Evolutionary conservation across 768 basidiomycete genomes (phyloP).

Genomic region (Xerocomus potaroensis): DNA sequence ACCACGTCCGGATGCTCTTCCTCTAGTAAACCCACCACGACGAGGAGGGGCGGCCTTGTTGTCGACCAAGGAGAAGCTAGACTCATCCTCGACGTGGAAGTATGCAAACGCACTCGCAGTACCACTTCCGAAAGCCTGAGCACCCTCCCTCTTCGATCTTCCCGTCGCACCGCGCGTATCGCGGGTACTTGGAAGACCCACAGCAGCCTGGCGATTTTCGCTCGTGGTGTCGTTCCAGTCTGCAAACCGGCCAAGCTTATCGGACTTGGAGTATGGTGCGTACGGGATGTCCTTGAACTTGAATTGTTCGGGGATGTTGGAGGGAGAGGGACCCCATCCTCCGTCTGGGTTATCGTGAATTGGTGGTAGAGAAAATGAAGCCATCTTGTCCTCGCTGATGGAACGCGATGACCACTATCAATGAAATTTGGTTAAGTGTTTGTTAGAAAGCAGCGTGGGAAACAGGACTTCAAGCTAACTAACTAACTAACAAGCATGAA

Average conservation of each 20-base stretch:
- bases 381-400: conserved; percentile 40
- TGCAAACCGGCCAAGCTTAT: conserved; percentile 95
- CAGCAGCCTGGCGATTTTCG: conserved; percentile 55
- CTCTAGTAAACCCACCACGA: conserved; percentile 64
- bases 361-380: conserved; percentile 80
- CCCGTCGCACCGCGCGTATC: conserved; percentile 48
- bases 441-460: conserved; percentile 20
- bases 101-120: conserved; percentile 91
- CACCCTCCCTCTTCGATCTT: conserved; percentile 68
- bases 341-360: conserved; percentile 92
- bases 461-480: conserved; percentile 9
- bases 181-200: conserved; percentile 45
- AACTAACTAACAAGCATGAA: conserved; percentile 70
- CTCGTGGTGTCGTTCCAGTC: conserved; percentile 88
- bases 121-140: conserved; percentile 86
- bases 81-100: conserved; percentile 98
- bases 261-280: conserved; percentile 97
- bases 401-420: conserved; percentile 11
- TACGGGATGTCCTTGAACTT: conserved; percentile 99
- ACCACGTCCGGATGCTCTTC: conserved; percentile 38
- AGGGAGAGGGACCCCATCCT: conserved; percentile 85
- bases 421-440: conserved; percentile 21
- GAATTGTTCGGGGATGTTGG: conserved; percentile 84
- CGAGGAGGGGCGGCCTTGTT: conserved; percentile 71
- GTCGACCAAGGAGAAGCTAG: conserved; percentile 94